phyloP scores from a whole-genome alignment of 164 flowering plant genomes.

The Dillenia turbinata region DNA sequence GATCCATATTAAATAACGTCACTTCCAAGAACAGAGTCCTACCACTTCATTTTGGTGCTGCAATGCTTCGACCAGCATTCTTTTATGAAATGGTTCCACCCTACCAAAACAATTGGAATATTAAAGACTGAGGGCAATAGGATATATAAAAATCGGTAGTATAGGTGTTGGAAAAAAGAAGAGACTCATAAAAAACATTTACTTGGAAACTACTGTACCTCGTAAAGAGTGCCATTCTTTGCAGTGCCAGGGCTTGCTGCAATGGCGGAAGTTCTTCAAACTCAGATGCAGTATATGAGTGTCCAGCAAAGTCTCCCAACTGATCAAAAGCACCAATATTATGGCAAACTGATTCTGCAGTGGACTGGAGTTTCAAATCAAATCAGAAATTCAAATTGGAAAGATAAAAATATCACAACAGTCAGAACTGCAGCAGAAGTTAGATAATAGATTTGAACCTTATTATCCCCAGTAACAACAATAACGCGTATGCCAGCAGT shows the following conservation, averaged over 20 bases:
- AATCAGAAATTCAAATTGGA: conserved; percentile 10
- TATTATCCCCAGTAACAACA: conserved; percentile 98
- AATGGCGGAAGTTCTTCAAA: conserved; percentile 91
- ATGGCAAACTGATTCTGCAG: conserved; percentile 88
- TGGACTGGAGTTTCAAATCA: conserved; percentile 47
- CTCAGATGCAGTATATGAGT: conserved; percentile 93
- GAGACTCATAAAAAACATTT: neutral
- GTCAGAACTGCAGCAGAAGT: conserved; percentile 1
- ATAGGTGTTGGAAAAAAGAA: neutral
- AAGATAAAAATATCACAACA: neutral
- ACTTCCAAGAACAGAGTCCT: conserved; percentile 4
- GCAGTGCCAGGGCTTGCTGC: conserved; percentile 79
- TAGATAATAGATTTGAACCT: conserved; percentile 30
- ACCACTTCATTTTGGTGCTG: conserved; percentile 99
- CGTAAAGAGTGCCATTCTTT: conserved; percentile 85
- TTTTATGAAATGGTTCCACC: conserved; percentile 98
- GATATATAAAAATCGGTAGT: conserved; percentile 2
- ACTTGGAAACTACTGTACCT: conserved; percentile 40
- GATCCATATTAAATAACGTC: too few species aligned
- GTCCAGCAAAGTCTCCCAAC: conserved; percentile 69
- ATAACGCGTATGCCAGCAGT: conserved; percentile 98
- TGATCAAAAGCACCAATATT: conserved; percentile 93
- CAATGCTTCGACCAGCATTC: conserved; percentile 92
- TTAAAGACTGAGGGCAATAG: neutral
- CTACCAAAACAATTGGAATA: conserved; percentile 24